Evolutionary conservation across 768 basidiomycete species (phyloP), one percentile per base, ranked within the genome.

Genomic region (Psilocybe tampanensis): DNA sequence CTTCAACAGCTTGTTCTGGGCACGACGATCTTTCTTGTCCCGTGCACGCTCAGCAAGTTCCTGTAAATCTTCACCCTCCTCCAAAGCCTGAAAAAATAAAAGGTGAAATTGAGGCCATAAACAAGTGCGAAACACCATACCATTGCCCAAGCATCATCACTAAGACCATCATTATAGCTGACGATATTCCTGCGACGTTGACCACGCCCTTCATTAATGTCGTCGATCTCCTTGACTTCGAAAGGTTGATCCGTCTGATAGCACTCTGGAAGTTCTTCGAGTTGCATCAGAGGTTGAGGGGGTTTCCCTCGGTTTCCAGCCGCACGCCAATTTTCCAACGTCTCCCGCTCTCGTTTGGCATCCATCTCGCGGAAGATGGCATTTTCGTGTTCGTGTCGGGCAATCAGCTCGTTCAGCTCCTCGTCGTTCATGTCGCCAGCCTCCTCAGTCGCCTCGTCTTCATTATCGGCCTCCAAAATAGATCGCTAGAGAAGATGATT

Each of bases 351-450:
- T 42, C 97, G 86, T 64, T 92, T 81, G 21, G 81, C 60, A 67
- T 98, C 97, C 80, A 98, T 87, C 54, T 86, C 77, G 0, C 88
- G 81, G 83, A 95, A 99, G 55, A 92, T 72, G 8, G 67, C 77
- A 2, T 76, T 74, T 71, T 98, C 97, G 1, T 89, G 76, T 3
- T 98, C 96, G 9, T 77, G 83, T 52, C 97, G 89, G 15, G 95
- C 85, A 55, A 99, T 86, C 57, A 98, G 80, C 66, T 92, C 89
- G 72, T 99, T 99, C 59, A 99, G 80, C 69, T 98, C 96, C 18
- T 95, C 92, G 62, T 94, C 92, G 58, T 90, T 93, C 88, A 94
- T 94, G 70, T 94, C 92, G 18, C 91, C 92, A 2, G 89, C 88
- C 70, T 94, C 92, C 66, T 94, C 92, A 58, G 88, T 92, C 66